phyloP scores from a whole-genome alignment of 1,139 yeast genomes.

The Dujonia santamariae region DNA sequence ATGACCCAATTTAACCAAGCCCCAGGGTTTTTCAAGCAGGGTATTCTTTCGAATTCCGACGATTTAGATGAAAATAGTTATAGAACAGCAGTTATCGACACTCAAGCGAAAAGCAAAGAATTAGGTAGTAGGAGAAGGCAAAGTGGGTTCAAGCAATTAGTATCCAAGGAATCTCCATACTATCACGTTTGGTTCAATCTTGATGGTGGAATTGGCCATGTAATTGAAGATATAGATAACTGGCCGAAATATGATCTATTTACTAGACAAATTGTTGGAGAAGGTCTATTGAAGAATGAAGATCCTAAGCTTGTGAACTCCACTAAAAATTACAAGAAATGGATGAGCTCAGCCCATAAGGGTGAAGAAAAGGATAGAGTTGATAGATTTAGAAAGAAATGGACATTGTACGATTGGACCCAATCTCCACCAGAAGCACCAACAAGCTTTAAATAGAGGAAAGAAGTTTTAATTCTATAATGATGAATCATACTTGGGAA shows the following conservation, averaged over 20 bases:
- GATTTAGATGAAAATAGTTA: conserved; percentile 37
- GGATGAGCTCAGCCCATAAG: conserved; percentile 2
- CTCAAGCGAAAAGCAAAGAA: conserved; percentile 18
- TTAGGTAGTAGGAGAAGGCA: conserved; percentile 16
- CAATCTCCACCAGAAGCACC: background rate
- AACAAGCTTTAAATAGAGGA: background rate
- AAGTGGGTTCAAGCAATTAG: conserved; percentile 29
- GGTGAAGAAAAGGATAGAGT: conserved; percentile 6
- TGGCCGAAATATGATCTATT: conserved; percentile 49
- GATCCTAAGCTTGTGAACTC: conserved; percentile 5
- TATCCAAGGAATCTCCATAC: conserved; percentile 47
- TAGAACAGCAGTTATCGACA: conserved; percentile 29
- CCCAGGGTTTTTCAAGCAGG: conserved; percentile 39
- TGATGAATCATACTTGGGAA: background rate
- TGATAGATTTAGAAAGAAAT: conserved; percentile 5
- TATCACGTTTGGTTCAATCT: conserved; percentile 48
- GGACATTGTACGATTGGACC: conserved; percentile 6
- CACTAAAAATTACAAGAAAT: conserved; percentile 5
- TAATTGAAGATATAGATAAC: conserved; percentile 33
- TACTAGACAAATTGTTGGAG: conserved; percentile 44
- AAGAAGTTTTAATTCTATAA: background rate
- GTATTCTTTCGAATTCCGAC: conserved; percentile 24
- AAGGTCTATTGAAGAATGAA: conserved; percentile 5
- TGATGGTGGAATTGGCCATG: conserved; percentile 49
- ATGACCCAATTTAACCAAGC: conserved; percentile 21